A percentile compares a stretch with the other conserved stretches of the same genome.
These are phyloP conservation scores for Hypoxylon sp. DNA, from an alignment of 2,329 filamentous ascomycete species.

Conservation along the genomic window DNA sequence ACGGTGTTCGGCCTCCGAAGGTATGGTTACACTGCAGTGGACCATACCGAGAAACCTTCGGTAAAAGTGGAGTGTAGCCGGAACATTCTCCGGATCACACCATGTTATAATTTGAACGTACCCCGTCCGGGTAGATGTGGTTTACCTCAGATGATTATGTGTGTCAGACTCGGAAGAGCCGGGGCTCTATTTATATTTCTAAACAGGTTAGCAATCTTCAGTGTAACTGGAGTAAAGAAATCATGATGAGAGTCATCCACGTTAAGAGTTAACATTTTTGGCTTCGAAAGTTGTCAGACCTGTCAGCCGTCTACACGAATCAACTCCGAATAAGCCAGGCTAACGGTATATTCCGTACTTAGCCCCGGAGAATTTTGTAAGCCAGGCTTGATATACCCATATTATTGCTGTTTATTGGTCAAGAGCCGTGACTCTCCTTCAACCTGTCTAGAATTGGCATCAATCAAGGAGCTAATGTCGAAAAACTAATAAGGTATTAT, in stretches of 20 bases:
- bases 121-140: not conserved
- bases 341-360: not conserved
- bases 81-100: conserved; percentile 4
- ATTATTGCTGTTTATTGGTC: too few relatives aligned
- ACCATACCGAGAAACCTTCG: conserved; percentile 8
- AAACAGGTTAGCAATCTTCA: not conserved
- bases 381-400: not conserved
- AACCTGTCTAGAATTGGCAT: too few relatives aligned
- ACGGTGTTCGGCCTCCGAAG: conserved; percentile 22
- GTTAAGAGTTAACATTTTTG: too few relatives aligned
- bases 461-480: too few relatives aligned
- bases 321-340: not conserved
- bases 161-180: not conserved
- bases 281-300: not conserved
- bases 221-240: too few relatives aligned
- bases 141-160: not conserved
- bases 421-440: too few relatives aligned
- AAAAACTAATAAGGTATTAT: too few relatives aligned
- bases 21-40: not conserved
- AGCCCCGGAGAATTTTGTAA: not conserved
- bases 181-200: not conserved
- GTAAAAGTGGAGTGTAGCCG: conserved; percentile 20
- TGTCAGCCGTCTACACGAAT: not conserved
- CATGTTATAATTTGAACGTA: conserved; percentile 1
- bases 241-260: too few relatives aligned